Percentiles rank a stretch among this genome's conserved stretches.
phyloP scores from a whole-genome alignment of 345 rosid species.

The Mercurialis annua region DNA sequence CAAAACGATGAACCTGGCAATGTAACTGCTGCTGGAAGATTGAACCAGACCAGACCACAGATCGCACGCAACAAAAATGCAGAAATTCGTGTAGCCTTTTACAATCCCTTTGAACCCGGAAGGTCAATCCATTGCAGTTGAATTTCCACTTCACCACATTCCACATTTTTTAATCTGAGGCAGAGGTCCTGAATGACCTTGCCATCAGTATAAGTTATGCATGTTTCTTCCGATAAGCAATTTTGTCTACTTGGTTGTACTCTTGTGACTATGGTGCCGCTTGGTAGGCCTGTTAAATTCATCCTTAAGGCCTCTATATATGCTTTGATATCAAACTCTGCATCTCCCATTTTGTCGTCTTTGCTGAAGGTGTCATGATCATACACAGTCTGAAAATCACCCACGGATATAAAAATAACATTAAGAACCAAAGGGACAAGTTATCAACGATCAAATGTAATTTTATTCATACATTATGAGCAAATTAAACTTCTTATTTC shows the following conservation, averaged over 20 bases:
- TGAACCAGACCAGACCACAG: background rate
- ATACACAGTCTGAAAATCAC: conserved; percentile 52
- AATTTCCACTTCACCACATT: conserved; percentile 60
- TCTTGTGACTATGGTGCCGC: conserved; percentile 47
- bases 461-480: no score
- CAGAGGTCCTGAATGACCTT: conserved; percentile 53
- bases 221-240: conserved; percentile 56
- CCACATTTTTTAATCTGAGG: conserved; percentile 53
- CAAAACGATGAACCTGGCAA: background rate
- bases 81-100: background rate
- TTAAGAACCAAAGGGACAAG: no score
- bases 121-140: conserved; percentile 64
- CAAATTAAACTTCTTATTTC: no score
- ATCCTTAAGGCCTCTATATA: conserved; percentile 47
- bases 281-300: conserved; percentile 45
- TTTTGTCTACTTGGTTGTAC: conserved; percentile 43
- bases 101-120: conserved; percentile 48
- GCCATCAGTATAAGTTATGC: conserved; percentile 39
- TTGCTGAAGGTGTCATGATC: conserved; percentile 56
- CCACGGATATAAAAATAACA: background rate
- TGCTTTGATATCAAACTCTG: conserved; percentile 55
- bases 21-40: background rate
- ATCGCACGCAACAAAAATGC: background rate
- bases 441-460: no score
- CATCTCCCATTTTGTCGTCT: conserved; percentile 90